phyloP scores from a whole-genome alignment of 106 monocot species.

The Allium sativum region DNA sequence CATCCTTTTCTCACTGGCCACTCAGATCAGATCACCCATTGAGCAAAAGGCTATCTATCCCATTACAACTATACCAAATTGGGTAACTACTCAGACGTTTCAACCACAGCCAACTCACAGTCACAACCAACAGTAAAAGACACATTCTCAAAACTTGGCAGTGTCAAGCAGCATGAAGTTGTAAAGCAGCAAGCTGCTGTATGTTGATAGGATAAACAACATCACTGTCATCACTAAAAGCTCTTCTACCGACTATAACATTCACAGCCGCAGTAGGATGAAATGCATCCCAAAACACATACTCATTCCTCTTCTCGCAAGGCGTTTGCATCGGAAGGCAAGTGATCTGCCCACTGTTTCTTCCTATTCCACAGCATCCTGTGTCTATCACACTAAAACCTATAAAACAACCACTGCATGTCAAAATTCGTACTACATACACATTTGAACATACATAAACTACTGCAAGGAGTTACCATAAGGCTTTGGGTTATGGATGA shows the following conservation, averaged over 20 bases:
- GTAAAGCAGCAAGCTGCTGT: slow-evolving; percentile 43
- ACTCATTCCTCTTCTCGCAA: slow-evolving; percentile 42
- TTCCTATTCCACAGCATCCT: slow-evolving; percentile 82
- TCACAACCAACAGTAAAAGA: too few species aligned
- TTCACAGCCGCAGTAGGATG: slow-evolving; percentile 74
- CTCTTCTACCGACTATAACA: slow-evolving; percentile 37
- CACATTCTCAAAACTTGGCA: too few species aligned
- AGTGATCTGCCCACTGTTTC: slow-evolving; percentile 68
- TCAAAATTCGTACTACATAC: too few species aligned
- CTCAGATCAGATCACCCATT: too few species aligned
- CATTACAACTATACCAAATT: too few species aligned
- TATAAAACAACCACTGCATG: not conserved
- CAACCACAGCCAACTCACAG: too few species aligned
- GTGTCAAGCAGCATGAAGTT: slow-evolving; percentile 2
- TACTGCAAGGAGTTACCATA: slow-evolving; percentile 34
- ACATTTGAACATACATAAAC: too few species aligned
- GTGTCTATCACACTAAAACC: slow-evolving; percentile 65
- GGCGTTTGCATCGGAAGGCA: slow-evolving; percentile 74
- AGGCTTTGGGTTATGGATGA: slow-evolving; percentile 31
- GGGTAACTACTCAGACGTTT: too few species aligned
- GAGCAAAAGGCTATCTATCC: too few species aligned
- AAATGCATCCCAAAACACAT: slow-evolving; percentile 90
- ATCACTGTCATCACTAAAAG: slow-evolving; percentile 31
- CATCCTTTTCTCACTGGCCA: too few species aligned
- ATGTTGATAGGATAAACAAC: slow-evolving; percentile 62